Conservation (phyloP, 2,329 filamentous ascomycete genomes). For the Pseudocercospora eumusae region DNA sequence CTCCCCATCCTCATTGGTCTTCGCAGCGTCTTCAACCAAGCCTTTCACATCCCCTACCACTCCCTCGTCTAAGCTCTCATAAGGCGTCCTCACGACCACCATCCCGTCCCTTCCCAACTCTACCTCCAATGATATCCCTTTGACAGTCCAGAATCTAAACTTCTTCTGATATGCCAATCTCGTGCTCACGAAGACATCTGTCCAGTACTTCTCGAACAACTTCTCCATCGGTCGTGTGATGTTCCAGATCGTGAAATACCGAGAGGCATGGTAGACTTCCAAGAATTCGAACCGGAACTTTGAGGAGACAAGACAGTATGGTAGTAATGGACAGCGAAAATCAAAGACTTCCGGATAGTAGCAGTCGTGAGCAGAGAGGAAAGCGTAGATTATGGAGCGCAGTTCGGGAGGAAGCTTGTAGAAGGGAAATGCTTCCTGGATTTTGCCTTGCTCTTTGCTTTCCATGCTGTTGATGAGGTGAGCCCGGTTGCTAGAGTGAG, state of each 20-base stretch:
- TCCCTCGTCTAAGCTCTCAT: background rate
- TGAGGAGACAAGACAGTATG: background rate
- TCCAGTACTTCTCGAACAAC: background rate
- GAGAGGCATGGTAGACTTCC: background rate
- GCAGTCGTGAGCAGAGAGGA: background rate
- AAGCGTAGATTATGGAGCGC: background rate
- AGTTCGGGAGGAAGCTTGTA: background rate
- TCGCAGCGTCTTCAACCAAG: background rate
- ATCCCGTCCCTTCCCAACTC: background rate
- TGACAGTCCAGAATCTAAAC: background rate
- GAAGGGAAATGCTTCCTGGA: background rate
- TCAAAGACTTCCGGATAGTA: constrained; percentile 4
- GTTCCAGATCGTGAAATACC: constrained; percentile 1
- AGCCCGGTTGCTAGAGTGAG: background rate
- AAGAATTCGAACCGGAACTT: background rate
- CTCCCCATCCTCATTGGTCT: background rate
- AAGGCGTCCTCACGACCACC: background rate
- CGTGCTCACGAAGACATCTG: background rate
- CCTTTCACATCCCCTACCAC: background rate
- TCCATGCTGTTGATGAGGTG: background rate
- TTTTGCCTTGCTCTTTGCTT: background rate
- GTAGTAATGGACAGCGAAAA: background rate
- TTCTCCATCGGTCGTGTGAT: constrained; percentile 1
- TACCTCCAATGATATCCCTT: background rate
- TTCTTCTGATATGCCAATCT: background rate